Evolutionary conservation across 1,284 basidiomycete species (phyloP), one percentile per base, ranked within the genome.

Genomic region (Microstroma glucosiphilum): DNA sequence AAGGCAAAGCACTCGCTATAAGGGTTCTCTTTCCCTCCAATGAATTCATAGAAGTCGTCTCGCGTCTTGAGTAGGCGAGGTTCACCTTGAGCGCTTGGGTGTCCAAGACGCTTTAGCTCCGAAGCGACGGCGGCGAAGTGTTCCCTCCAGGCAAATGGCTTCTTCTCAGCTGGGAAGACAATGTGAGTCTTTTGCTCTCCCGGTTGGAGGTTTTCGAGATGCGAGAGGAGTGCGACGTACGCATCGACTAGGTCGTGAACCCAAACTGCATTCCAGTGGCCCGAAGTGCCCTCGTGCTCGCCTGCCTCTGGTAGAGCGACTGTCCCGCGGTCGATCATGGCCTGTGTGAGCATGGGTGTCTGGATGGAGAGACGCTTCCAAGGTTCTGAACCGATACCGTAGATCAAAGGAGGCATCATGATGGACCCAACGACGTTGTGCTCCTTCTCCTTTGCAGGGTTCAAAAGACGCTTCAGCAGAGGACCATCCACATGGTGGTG

Each of bases 361-460:
- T 60, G 59, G 46, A 60, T 60, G 56, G 25, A 37, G 49, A 60
- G 55, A 26, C 59, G 59, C 23, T 57, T 49, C 58, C 58, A 60
- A 17, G 58, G 58, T 48, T 49, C 58, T 30, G 49, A 12, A 12
- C 59, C 59, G 49, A 60, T 60, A 21, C 59, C 59, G 49, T 60
- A 60, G 23, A 60, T 54, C 9, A 60, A 23, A 41, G 59, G 59
- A 21, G 59, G 59, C 59, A 60, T 60, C 23, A 60, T 59, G 59
- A 60, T 54, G 0, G 58, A 21, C 15, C 43, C 40, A 15, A 46
- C 49, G 7, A 48, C 25, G 26, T 60, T 59, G 49, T 41, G n/a
- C n/a, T 30, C 25, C 37, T 60, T 30, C 17, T 60, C 59, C 1
- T 56, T 55, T 23, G 17, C 59, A 11, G 58, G 11, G 21, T 60